These are phyloP conservation scores for Pholiota conissans DNA, from an alignment of 768 basidiomycete species.

Conservation along the genomic window DNA sequence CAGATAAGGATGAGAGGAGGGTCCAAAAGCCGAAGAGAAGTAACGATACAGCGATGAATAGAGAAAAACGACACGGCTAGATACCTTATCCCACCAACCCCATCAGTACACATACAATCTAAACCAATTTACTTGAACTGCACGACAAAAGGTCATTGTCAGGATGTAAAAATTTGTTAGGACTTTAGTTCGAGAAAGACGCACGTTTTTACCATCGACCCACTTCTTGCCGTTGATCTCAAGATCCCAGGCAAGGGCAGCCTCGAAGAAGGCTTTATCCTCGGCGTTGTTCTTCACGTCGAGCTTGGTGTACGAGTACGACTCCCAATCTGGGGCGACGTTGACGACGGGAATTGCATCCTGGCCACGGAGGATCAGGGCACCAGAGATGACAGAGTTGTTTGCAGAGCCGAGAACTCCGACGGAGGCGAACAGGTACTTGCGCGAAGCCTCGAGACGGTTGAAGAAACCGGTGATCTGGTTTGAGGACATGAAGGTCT, in stretches of 20 bases:
- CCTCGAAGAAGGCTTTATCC: slow-evolving; percentile 92
- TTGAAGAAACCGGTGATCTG: slow-evolving; percentile 96
- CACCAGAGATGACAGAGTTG: slow-evolving; percentile 81
- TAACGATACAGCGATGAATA: slow-evolving; percentile 8
- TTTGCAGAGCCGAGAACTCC: slow-evolving; percentile 85
- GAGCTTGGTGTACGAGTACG: slow-evolving; percentile 77
- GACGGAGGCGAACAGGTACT: slow-evolving; percentile 92
- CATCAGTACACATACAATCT: neutral
- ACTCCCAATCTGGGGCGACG: slow-evolving; percentile 90
- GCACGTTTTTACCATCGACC: slow-evolving; percentile 87
- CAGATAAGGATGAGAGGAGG: neutral
- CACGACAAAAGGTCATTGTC: neutral
- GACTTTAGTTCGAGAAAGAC: slow-evolving; percentile 32
- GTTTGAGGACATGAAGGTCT: slow-evolving; percentile 93
- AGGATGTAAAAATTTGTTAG: neutral
- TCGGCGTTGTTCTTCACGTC: slow-evolving; percentile 63
- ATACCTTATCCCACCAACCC: neutral
- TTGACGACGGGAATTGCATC: slow-evolving; percentile 70
- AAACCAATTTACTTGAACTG: slow-evolving; percentile 6
- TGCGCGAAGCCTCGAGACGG: slow-evolving; percentile 95
- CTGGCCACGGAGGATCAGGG: slow-evolving; percentile 79
- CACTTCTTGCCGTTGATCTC: slow-evolving; percentile 87
- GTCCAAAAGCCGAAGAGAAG: neutral
- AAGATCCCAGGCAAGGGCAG: slow-evolving; percentile 91
- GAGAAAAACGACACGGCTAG: slow-evolving; percentile 6